phyloP scores from a whole-genome alignment of 768 basidiomycete species.

The Trametes cubensis region DNA sequence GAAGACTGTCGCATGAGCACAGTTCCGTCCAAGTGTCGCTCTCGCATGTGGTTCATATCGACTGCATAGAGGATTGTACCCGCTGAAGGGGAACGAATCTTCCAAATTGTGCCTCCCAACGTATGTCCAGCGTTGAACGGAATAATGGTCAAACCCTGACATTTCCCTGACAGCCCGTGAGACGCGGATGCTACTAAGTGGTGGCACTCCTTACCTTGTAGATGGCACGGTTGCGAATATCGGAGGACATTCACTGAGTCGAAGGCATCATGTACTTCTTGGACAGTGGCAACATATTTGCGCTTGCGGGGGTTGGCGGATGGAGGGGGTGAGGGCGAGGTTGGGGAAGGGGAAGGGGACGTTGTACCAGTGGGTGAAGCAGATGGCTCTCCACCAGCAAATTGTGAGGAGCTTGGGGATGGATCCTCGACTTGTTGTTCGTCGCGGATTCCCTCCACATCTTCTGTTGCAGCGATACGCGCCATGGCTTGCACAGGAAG shows the following conservation, averaged over 20 bases:
- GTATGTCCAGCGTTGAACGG: constrained; percentile 96
- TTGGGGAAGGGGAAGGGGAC: constrained; percentile 23
- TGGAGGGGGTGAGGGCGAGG: constrained; percentile 8
- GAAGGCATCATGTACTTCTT: constrained; percentile 92
- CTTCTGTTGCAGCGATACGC: constrained; percentile 86
- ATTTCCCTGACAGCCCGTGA: constrained; percentile 57
- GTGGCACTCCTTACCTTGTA: constrained; percentile 66
- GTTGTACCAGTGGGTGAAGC: constrained; percentile 32
- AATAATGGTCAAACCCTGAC: constrained; percentile 90
- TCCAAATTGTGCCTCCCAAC: constrained; percentile 97
- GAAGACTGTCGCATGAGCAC: constrained; percentile 75
- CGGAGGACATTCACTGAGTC: constrained; percentile 88
- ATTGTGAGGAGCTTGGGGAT: neutral
- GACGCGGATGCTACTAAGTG: neutral
- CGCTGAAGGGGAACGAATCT: constrained; percentile 95
- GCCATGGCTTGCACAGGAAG: constrained; percentile 97
- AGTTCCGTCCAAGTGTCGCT: constrained; percentile 93
- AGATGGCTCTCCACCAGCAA: constrained; percentile 23
- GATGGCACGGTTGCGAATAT: constrained; percentile 93
- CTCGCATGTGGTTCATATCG: constrained; percentile 93
- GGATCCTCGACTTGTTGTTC: constrained; percentile 68
- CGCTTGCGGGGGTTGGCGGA: constrained; percentile 35
- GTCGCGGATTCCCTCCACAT: constrained; percentile 77
- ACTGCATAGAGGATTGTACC: constrained; percentile 96
- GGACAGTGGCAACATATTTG: constrained; percentile 73